Evolutionary conservation across 2,329 filamentous ascomycete genomes (phyloP).

Genomic region (Fusarium sp.): DNA sequence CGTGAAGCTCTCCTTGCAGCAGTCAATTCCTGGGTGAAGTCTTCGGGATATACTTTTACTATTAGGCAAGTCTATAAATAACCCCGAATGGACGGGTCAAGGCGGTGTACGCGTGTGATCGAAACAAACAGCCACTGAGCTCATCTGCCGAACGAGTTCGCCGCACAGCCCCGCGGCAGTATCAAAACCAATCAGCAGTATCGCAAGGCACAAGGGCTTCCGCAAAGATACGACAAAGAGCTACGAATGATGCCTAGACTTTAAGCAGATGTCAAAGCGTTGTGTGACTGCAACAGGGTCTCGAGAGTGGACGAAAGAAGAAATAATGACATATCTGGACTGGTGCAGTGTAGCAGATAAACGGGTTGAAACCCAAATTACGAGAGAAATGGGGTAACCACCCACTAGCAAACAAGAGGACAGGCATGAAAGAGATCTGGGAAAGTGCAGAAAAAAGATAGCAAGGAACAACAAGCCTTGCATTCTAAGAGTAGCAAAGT

Average conservation of each 20-base stretch:
- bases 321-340: neutral
- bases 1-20: no score
- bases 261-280: conserved; percentile 23
- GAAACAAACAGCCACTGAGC: no score
- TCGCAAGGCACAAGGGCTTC: conserved; percentile 22
- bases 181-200: conserved; percentile 35
- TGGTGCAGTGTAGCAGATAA: neutral
- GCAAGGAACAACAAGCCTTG: no score
- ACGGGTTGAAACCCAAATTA: neutral
- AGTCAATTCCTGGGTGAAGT: no score
- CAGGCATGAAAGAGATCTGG: neutral
- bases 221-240: conserved; percentile 25
- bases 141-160: neutral
- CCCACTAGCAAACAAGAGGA: neutral
- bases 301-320: conserved; percentile 6
- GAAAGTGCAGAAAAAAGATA: neutral
- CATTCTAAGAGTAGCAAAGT: no score
- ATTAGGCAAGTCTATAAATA: no score
- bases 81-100: no score
- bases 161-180: conserved; percentile 17
- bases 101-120: no score
- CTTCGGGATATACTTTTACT: no score
- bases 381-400: neutral
- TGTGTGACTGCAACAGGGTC: conserved; percentile 18
- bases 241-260: conserved; percentile 35